Conservation (phyloP, 1,284 basidiomycete species). For the Tilletia indica region DNA sequence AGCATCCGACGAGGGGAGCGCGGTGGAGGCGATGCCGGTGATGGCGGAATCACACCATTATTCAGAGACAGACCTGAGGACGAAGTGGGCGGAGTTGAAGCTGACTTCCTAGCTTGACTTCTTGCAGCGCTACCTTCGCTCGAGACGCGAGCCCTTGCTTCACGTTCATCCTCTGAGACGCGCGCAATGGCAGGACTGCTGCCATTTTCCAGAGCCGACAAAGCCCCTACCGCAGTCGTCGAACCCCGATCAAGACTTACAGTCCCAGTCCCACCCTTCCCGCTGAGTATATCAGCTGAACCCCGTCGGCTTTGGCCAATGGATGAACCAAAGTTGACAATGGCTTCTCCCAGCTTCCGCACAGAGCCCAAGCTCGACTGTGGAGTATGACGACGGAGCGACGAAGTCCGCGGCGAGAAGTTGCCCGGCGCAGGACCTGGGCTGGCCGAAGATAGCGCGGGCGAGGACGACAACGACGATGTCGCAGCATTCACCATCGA, state of each 20-base stretch:
- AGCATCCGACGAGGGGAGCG: neutral
- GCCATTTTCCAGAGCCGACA: too few relatives aligned
- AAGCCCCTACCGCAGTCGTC: too few relatives aligned
- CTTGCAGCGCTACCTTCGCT: too few relatives aligned
- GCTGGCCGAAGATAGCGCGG: neutral
- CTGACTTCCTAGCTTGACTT: too few relatives aligned
- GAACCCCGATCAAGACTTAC: too few relatives aligned
- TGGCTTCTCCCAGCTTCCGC: constrained; percentile 4
- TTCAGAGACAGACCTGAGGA: too few relatives aligned
- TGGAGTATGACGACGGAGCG: neutral
- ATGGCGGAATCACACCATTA: too few relatives aligned
- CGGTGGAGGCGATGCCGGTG: neutral
- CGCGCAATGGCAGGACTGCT: neutral
- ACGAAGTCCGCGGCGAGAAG: neutral
- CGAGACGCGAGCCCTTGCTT: too few relatives aligned
- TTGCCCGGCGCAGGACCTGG: neutral
- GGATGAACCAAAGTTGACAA: neutral
- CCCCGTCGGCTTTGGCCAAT: neutral
- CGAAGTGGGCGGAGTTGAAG: too few relatives aligned
- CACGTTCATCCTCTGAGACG: neutral
- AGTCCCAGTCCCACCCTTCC: neutral
- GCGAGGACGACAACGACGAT: neutral
- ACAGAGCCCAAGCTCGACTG: constrained; percentile 9
- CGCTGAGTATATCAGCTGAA: neutral
- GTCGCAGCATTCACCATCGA: too few relatives aligned